Evolutionary conservation across 495 filamentous ascomycete species (phyloP).

Genomic region (Peziza echinospora): DNA sequence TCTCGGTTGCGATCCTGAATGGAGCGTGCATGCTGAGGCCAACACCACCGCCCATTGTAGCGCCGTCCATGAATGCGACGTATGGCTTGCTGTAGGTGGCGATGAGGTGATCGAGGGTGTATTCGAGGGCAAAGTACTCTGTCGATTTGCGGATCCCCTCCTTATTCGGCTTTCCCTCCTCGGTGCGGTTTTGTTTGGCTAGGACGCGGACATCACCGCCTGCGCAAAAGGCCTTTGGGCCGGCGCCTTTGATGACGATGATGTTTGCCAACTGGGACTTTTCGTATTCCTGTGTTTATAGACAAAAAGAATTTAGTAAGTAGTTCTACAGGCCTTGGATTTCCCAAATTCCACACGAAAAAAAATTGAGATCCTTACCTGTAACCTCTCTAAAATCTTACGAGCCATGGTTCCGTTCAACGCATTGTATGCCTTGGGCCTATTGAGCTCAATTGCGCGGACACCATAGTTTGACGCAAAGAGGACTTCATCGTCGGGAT

Average conservation of each 20-base stretch:
- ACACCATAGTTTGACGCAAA: slow-evolving; percentile 76
- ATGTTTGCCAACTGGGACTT: slow-evolving; percentile 87
- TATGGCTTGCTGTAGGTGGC: slow-evolving; percentile 89
- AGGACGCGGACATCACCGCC: slow-evolving; percentile 75
- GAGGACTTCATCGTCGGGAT: slow-evolving; percentile 61
- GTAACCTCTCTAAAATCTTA: slow-evolving; percentile 69
- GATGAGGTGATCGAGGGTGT: slow-evolving; percentile 79
- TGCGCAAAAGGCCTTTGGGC: slow-evolving; percentile 68
- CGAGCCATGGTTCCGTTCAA: slow-evolving; percentile 82
- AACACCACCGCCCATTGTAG: slow-evolving; percentile 96
- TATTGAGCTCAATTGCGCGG: slow-evolving; percentile 82
- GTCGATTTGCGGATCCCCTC: slow-evolving; percentile 46
- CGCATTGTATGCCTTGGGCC: slow-evolving; percentile 72
- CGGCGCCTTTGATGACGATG: slow-evolving; percentile 74
- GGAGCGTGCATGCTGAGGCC: slow-evolving; percentile 86
- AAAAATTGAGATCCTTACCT: slow-evolving; percentile 24
- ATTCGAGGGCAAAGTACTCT: slow-evolving; percentile 81
- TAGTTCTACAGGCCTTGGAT: too few relatives aligned
- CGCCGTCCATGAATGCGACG: slow-evolving; percentile 88
- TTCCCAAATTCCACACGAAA: too few relatives aligned
- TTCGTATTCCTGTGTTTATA: slow-evolving; percentile 48
- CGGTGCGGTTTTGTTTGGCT: slow-evolving; percentile 42
- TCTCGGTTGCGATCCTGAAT: slow-evolving; percentile 88
- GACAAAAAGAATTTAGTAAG: background rate
- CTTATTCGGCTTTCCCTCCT: slow-evolving; percentile 22